Evolutionary conservation across 2,329 filamentous ascomycete genomes (phyloP).

Genomic region (Rhynchosporium agropyri): DNA sequence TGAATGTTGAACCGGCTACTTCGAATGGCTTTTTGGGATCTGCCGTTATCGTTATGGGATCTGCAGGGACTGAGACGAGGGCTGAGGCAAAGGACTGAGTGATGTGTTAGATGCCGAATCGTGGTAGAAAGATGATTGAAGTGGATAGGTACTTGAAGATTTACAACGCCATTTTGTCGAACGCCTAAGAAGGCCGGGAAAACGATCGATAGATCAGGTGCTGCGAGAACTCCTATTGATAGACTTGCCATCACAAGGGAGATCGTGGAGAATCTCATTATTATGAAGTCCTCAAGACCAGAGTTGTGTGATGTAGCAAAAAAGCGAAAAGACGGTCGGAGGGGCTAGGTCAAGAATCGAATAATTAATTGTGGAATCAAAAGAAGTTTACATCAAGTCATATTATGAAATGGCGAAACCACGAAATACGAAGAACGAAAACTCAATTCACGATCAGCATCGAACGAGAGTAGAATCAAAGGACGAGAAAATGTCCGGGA

Average conservation of each 20-base stretch:
- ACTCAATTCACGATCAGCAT: not conserved
- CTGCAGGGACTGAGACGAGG: conserved; percentile 18
- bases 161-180: conserved; percentile 30
- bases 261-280: not conserved
- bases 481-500: not conserved
- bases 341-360: too few species aligned
- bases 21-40: conserved; percentile 25
- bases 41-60: conserved; percentile 21
- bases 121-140: not conserved
- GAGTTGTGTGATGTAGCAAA: not conserved
- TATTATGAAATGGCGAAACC: not conserved
- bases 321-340: too few species aligned
- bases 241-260: not conserved
- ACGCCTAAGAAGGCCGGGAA: conserved; percentile 26
- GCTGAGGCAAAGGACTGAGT: conserved; percentile 19
- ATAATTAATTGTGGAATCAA: not conserved
- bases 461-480: not conserved
- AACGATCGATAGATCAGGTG: conserved; percentile 20
- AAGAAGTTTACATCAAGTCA: not conserved
- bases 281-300: not conserved
- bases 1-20: conserved; percentile 28
- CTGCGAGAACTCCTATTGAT: not conserved
- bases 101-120: not conserved
- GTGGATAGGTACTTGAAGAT: conserved; percentile 14
- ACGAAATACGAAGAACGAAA: not conserved